Percentiles rank a stretch among this genome's conserved stretches.
These are phyloP conservation scores for Diaporthe aspalathi DNA, from an alignment of 2,329 filamentous ascomycete species.

Conservation along the genomic window DNA sequence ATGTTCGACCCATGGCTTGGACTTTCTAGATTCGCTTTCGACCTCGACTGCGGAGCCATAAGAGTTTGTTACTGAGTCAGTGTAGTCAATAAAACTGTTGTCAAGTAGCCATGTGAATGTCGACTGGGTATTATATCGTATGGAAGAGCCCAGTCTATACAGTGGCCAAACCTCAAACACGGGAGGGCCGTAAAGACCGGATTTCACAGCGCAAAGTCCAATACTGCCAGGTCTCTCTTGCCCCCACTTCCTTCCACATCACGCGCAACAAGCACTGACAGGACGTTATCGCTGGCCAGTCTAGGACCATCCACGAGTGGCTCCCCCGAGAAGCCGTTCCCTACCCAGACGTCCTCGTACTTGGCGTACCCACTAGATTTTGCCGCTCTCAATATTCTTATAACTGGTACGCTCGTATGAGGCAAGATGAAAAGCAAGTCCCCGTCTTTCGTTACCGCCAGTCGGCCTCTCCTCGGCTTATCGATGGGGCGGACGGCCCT, in stretches of 20 bases:
- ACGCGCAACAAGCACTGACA: slow-evolving; percentile 51
- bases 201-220: slow-evolving; percentile 50
- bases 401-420: slow-evolving; percentile 43
- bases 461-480: slow-evolving; percentile 50
- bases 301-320: slow-evolving; percentile 53
- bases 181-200: too few relatives aligned
- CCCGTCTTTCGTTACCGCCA: slow-evolving; percentile 49
- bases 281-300: slow-evolving; percentile 49
- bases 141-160: background rate
- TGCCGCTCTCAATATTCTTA: slow-evolving; percentile 50
- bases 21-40: too few relatives aligned
- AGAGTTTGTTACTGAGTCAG: too few relatives aligned
- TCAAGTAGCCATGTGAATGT: background rate
- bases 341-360: slow-evolving; percentile 53
- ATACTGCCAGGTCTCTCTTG: slow-evolving; percentile 48
- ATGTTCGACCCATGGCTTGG: too few relatives aligned
- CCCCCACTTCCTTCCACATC: slow-evolving; percentile 32
- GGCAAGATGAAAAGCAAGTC: slow-evolving; percentile 54
- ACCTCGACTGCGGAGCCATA: too few relatives aligned
- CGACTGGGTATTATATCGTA: background rate
- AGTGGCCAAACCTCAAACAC: too few relatives aligned
- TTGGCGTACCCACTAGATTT: slow-evolving; percentile 45
- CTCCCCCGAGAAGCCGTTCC: slow-evolving; percentile 51
- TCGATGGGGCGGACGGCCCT: slow-evolving; percentile 47
- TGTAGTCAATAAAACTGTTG: too few relatives aligned